Percentiles rank a stretch among this genome's conserved stretches.
Conservation (phyloP, 345 rosid species). For the Noccaea bulbosa region DNA sequence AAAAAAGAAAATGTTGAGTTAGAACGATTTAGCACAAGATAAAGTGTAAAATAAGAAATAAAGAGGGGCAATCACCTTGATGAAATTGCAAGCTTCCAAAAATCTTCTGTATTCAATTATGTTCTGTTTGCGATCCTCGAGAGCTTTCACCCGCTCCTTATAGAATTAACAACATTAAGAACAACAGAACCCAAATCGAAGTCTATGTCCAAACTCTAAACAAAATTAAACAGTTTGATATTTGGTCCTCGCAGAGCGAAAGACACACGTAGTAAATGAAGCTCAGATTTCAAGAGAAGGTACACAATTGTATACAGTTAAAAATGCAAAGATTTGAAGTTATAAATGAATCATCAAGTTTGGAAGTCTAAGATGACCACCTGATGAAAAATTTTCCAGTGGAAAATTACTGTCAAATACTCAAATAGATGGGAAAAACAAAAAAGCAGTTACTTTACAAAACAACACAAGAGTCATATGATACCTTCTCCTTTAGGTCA, state of each 20-base stretch:
- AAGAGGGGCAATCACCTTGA: constrained; percentile 59
- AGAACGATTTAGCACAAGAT: constrained; percentile 27
- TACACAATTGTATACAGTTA: constrained; percentile 10
- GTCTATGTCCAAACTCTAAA: constrained; percentile 11
- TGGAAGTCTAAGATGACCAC: constrained; percentile 17
- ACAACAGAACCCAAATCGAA: constrained; percentile 24
- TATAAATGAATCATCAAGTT: constrained; percentile 27
- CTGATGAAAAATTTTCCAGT: not conserved
- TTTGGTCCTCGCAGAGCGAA: constrained; percentile 17
- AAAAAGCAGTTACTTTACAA: constrained; percentile 23
- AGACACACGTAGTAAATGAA: constrained; percentile 18
- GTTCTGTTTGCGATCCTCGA: constrained; percentile 78
- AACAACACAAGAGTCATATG: constrained; percentile 18
- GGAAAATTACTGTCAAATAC: constrained; percentile 13
- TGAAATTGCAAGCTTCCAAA: constrained; percentile 89
- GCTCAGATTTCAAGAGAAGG: constrained; percentile 8
- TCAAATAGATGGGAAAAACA: constrained; percentile 18
- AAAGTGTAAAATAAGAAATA: constrained; percentile 10
- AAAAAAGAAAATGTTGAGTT: constrained; percentile 26
- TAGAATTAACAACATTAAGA: constrained; percentile 39
- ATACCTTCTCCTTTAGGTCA: constrained; percentile 78
- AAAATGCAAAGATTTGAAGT: constrained; percentile 4
- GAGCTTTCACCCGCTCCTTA: constrained; percentile 74
- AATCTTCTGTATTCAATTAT: constrained; percentile 70
- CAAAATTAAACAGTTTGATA: constrained; percentile 10